Evolutionary conservation across 2,329 filamentous ascomycete genomes (phyloP).

Genomic region (Aspergillus neoniger): DNA sequence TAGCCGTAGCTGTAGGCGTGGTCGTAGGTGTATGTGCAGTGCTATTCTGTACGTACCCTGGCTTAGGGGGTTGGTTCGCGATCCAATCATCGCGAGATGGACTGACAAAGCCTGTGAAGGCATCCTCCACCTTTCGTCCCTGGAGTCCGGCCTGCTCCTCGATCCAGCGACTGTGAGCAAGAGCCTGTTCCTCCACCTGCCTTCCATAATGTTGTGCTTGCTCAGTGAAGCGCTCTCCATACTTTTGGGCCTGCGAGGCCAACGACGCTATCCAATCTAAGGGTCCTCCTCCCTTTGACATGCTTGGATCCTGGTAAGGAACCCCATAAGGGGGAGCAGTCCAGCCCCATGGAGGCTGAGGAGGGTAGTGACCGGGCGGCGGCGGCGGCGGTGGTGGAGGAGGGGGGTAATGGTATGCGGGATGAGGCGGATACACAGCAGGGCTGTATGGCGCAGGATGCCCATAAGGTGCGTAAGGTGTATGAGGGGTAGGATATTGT

Average conservation of each 20-base stretch:
- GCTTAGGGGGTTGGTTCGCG: slow-evolving; percentile 12
- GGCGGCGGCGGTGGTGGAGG: slow-evolving; percentile 12
- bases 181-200: slow-evolving; percentile 42
- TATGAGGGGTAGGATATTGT: slow-evolving; percentile 13
- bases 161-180: slow-evolving; percentile 40
- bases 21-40: slow-evolving; percentile 10
- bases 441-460: slow-evolving; percentile 26
- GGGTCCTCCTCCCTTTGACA: slow-evolving; percentile 33
- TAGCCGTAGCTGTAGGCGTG: not conserved
- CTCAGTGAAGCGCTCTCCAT: slow-evolving; percentile 40
- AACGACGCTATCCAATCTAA: slow-evolving; percentile 38
- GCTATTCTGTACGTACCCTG: slow-evolving; percentile 18
- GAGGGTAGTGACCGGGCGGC: slow-evolving; percentile 21
- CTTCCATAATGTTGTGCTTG: slow-evolving; percentile 41
- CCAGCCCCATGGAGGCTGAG: slow-evolving; percentile 31
- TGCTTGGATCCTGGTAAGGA: slow-evolving; percentile 23
- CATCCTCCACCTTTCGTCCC: slow-evolving; percentile 29
- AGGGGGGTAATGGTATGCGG: slow-evolving; percentile 26
- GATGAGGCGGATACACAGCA: slow-evolving; percentile 15
- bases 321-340: slow-evolving; percentile 25
- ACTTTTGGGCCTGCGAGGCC: slow-evolving; percentile 42
- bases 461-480: slow-evolving; percentile 23
- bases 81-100: slow-evolving; percentile 20
- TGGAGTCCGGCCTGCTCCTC: slow-evolving; percentile 40
- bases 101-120: slow-evolving; percentile 19